Base-by-base conservation (phyloP, 164 flowering plant species). In the Magnolia changhungtana region DNA sequence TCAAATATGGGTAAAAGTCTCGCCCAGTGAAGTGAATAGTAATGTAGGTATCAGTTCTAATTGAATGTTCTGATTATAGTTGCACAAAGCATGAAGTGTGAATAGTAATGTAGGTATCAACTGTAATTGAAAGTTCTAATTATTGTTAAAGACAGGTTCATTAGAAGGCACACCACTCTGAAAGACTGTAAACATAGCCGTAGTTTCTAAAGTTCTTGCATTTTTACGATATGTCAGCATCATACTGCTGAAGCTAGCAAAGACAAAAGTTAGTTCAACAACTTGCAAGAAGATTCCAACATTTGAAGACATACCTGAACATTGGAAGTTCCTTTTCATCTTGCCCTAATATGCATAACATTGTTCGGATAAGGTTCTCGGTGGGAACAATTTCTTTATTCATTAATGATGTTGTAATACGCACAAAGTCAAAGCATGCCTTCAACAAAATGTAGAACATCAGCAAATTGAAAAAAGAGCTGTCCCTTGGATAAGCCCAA, bases 401-500 rank as follows among this genome's bases (percentile, higher is more conserved):
- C 73, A 84, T 72, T 18, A 85, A 83, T 67, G 91, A 83, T 80
- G 88, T 85, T 63, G 88, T 52, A 67, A 90, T 82, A 59, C 95
- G 89, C 29, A 87, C 90, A 79, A 94, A 92, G 80, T 96, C 99
- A 85, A 94, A 91, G 82, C 95, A 92, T 75, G 98, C 98, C 99
- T 96, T 83, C 49, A 76, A 87, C 50, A 86, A 72, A 84, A 82
- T 18, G 1, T 20, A 45, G 45, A 68, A 31, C 71, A 31, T 68
- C 71, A 68, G 71, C 18, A 31, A 68, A 68, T 5, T 16, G 71
- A 37, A 68, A 68, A 67, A 29, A 67, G 70, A 14, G 70, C 16
- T 67, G 50, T 14, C 50, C 16, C 21, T 68, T 68, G 29, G 45
- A 70, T 69, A 37, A 20, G 50, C 52, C 27, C 52, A 20, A 74